Percentiles rank a stretch among this genome's conserved stretches.
These are phyloP conservation scores for Zizania latifolia DNA, from an alignment of 176 grass and related monocot species.

Conservation along the genomic window DNA sequence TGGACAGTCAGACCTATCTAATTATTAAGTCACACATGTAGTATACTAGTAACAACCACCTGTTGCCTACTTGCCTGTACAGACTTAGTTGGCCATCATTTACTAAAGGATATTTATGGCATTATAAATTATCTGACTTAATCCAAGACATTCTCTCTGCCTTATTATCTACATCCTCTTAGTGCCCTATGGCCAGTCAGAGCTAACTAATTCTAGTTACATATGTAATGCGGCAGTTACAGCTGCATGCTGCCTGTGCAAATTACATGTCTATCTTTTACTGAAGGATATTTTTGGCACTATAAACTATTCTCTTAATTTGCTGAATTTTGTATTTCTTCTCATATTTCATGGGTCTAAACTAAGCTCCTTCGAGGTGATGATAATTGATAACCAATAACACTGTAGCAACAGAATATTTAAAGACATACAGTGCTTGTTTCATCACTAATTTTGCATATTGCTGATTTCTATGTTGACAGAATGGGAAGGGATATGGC, in stretches of 20 bases:
- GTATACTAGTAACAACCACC: too few relatives aligned
- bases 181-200: not conserved
- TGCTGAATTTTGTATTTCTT: not conserved
- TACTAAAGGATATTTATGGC: not conserved
- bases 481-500: constrained; percentile 97
- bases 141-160: constrained; percentile 23
- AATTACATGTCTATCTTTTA: not conserved
- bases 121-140: not conserved
- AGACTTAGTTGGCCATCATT: too few relatives aligned
- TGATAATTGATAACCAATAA: constrained; percentile 4
- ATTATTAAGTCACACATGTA: too few relatives aligned
- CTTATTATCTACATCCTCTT: not conserved
- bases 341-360: constrained; percentile 8
- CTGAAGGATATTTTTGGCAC: not conserved
- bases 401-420: not conserved
- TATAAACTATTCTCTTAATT: constrained; percentile 3
- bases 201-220: not conserved
- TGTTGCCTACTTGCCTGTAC: too few relatives aligned
- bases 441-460: not conserved
- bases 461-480: constrained; percentile 15
- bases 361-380: not conserved
- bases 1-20: too few relatives aligned
- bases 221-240: not conserved
- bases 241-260: not conserved
- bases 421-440: not conserved